phyloP scores from a whole-genome alignment of 768 basidiomycete genomes.

The Agrocybe pediades region DNA sequence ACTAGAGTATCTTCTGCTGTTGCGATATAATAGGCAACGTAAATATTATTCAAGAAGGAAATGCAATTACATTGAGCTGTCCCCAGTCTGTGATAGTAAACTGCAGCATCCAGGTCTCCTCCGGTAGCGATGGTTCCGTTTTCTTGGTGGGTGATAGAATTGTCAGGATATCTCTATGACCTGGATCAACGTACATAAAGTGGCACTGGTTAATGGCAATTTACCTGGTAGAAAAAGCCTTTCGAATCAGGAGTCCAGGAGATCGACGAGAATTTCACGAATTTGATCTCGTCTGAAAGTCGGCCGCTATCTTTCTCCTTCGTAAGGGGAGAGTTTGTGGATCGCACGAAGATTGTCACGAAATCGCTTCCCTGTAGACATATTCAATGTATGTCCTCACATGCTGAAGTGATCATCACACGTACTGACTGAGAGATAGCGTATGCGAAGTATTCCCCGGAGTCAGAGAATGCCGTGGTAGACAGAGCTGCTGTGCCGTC shows the following conservation, averaged over 20 bases:
- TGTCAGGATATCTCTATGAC: constrained; percentile 57
- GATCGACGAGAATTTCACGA: constrained; percentile 75
- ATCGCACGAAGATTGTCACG: constrained; percentile 66
- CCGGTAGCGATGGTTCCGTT: constrained; percentile 59
- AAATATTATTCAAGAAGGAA: constrained; percentile 1
- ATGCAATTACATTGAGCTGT: constrained; percentile 60
- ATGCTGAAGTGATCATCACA: constrained; percentile 6
- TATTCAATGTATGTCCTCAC: background rate
- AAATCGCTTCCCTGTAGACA: constrained; percentile 69
- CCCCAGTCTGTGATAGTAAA: constrained; percentile 76
- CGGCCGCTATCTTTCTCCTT: constrained; percentile 49
- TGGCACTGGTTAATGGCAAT: background rate
- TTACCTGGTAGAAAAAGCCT: constrained; percentile 83
- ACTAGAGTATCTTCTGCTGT: constrained; percentile 71
- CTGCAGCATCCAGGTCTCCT: constrained; percentile 67
- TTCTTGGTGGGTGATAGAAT: constrained; percentile 46
- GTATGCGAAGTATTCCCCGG: constrained; percentile 75
- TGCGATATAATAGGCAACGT: background rate
- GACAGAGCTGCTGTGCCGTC: constrained; percentile 75
- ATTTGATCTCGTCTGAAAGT: constrained; percentile 67
- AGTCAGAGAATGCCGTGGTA: constrained; percentile 60
- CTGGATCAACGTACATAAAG: constrained; percentile 7
- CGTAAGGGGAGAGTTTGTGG: constrained; percentile 59
- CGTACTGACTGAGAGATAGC: constrained; percentile 72
- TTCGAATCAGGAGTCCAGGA: constrained; percentile 78